Percentiles rank a stretch among this genome's conserved stretches.
Conservation (phyloP, 2,329 filamentous ascomycete species). For the Whalleya microplaca region DNA sequence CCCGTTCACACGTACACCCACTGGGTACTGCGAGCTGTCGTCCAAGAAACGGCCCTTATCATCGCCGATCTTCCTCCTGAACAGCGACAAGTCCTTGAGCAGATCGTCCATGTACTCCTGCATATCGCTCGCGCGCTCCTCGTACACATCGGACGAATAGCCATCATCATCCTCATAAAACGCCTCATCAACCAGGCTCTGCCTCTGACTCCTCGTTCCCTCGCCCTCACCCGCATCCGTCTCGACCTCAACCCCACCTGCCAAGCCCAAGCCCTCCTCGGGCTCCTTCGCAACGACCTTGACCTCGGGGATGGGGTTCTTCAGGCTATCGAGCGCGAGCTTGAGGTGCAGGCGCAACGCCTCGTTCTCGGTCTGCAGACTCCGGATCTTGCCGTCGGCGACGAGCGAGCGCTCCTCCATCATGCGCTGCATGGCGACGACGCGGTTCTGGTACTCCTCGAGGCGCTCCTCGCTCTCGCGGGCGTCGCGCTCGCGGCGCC, state of each 20-base stretch:
- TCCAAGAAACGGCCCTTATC: slow-evolving; percentile 77
- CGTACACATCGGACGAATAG: slow-evolving; percentile 48
- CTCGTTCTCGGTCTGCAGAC: slow-evolving; percentile 87
- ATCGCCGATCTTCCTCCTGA: slow-evolving; percentile 83
- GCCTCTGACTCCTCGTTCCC: slow-evolving; percentile 24
- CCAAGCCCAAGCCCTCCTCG: slow-evolving; percentile 40
- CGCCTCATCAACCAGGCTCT: slow-evolving; percentile 53
- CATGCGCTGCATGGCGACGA: slow-evolving; percentile 86
- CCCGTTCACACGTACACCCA: slow-evolving; percentile 49
- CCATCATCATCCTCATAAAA: slow-evolving; percentile 62
- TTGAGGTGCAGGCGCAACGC: slow-evolving; percentile 85
- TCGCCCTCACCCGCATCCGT: slow-evolving; percentile 40
- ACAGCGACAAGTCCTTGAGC: slow-evolving; percentile 77
- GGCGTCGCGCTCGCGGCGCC: slow-evolving; percentile 57
- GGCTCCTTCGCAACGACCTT: slow-evolving; percentile 40
- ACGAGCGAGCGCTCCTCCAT: slow-evolving; percentile 95
- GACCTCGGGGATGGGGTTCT: slow-evolving; percentile 82
- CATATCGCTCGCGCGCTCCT: slow-evolving; percentile 64
- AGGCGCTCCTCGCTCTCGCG: slow-evolving; percentile 78
- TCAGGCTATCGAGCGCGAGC: slow-evolving; percentile 81
- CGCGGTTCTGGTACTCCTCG: slow-evolving; percentile 93
- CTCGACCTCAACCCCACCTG: slow-evolving; percentile 34
- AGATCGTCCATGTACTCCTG: slow-evolving; percentile 86
- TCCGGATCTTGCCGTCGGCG: slow-evolving; percentile 90
- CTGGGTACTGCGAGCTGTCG: slow-evolving; percentile 58